Conservation (phyloP, 2,329 filamentous ascomycete species). For the Scytalidium sp. region DNA sequence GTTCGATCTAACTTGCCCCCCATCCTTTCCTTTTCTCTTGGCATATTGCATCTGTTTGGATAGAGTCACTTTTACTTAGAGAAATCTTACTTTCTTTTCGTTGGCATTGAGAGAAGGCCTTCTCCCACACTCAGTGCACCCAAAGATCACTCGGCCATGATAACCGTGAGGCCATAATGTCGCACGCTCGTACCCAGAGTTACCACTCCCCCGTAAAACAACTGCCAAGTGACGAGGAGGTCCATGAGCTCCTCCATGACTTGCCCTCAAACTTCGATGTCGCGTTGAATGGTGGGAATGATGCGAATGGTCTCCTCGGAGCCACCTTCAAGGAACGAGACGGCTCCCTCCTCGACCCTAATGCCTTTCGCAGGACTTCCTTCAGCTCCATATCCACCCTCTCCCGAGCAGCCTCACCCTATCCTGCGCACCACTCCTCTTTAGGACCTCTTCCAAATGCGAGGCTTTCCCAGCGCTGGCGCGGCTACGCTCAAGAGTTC, state of each 20-base stretch:
- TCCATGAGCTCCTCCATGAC: slow-evolving; percentile 19
- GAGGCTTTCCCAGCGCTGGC: not conserved
- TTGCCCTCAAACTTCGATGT: slow-evolving; percentile 23
- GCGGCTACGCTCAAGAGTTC: slow-evolving; percentile 24
- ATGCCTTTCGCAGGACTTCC: slow-evolving; percentile 35
- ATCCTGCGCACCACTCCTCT: slow-evolving; percentile 6
- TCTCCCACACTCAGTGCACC: not conserved
- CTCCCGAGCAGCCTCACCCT: slow-evolving; percentile 16
- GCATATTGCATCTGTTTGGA: too few species aligned
- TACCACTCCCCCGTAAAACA: slow-evolving; percentile 5
- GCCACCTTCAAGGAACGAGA: slow-evolving; percentile 12
- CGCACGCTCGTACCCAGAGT: slow-evolving; percentile 19
- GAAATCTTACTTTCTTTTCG: too few species aligned
- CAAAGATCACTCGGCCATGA: not conserved
- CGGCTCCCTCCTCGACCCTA: slow-evolving; percentile 26
- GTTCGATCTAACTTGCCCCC: too few species aligned
- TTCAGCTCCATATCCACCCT: slow-evolving; percentile 38
- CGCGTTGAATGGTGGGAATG: slow-evolving; percentile 19
- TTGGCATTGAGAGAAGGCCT: too few species aligned
- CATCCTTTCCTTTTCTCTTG: too few species aligned
- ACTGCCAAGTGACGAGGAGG: slow-evolving; percentile 14
- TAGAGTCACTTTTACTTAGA: too few species aligned
- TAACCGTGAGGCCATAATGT: slow-evolving; percentile 5
- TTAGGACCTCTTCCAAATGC: slow-evolving; percentile 1
- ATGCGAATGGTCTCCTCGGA: slow-evolving; percentile 8